Conservation (phyloP, 2,329 filamentous ascomycete genomes). For the Aspergillus alliaceus region DNA sequence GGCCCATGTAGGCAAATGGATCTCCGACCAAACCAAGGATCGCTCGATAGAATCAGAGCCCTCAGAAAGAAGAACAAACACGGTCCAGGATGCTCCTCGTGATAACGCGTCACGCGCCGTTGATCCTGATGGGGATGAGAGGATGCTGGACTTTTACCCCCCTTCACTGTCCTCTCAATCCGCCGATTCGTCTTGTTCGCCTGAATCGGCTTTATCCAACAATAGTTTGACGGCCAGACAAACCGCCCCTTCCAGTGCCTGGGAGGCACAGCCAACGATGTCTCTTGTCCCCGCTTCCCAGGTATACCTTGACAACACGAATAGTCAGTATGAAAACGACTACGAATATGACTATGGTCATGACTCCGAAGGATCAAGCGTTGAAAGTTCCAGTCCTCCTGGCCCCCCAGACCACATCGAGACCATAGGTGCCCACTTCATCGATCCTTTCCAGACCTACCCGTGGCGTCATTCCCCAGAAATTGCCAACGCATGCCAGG, state of each 20-base stretch:
- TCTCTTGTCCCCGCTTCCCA: neutral
- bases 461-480: constrained; percentile 22
- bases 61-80: constrained; percentile 1
- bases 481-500: constrained; percentile 23
- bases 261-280: neutral
- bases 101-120: neutral
- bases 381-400: constrained; percentile 3
- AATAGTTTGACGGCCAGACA: neutral
- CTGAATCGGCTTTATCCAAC: neutral
- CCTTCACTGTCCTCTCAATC: neutral
- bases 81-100: neutral
- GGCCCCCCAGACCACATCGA: constrained; percentile 14
- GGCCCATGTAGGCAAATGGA: constrained; percentile 37
- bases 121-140: constrained; percentile 1
- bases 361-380: neutral
- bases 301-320: neutral
- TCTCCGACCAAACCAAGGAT: constrained; percentile 36
- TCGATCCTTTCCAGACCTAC: constrained; percentile 32
- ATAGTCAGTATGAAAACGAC: neutral
- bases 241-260: neutral
- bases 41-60: constrained; percentile 16
- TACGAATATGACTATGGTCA: neutral
- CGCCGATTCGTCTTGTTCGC: neutral
- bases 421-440: constrained; percentile 16
- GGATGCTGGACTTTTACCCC: neutral